phyloP scores from a whole-genome alignment of 805 yeast species.

The Schizosaccharomyces osmophilus region DNA sequence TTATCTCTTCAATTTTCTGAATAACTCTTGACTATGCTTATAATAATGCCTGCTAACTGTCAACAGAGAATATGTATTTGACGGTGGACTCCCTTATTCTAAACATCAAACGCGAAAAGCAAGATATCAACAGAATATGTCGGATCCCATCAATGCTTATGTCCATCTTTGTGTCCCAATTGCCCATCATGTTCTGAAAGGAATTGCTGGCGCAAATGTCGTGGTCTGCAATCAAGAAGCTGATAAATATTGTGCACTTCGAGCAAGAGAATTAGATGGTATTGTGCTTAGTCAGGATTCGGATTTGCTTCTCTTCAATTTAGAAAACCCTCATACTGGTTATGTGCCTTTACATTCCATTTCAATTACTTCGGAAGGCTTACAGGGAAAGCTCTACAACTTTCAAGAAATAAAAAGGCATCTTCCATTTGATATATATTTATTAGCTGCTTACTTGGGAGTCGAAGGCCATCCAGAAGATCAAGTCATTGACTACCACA shows the following conservation, averaged over 20 bases:
- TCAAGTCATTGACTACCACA: not conserved
- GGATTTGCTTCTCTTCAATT: not conserved
- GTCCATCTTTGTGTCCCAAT: not conserved
- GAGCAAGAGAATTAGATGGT: not conserved
- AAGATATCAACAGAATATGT: not conserved
- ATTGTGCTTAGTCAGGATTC: not conserved
- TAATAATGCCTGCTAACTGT: not conserved
- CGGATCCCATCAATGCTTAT: not conserved
- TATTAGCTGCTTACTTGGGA: not conserved
- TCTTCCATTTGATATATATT: not conserved
- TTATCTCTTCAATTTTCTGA: not conserved
- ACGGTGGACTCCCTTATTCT: conserved; percentile 1
- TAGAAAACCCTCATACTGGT: not conserved
- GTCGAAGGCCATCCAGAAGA: conserved; percentile 1
- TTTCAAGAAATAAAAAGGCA: not conserved
- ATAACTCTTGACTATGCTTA: not conserved
- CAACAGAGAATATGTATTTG: not conserved
- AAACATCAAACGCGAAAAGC: not conserved
- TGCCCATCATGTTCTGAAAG: not conserved
- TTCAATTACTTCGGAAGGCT: not conserved
- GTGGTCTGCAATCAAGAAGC: not conserved
- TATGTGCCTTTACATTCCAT: not conserved
- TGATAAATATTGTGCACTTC: not conserved
- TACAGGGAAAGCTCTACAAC: not conserved
- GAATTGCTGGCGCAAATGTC: not conserved